These are phyloP conservation scores for Pelargonium australe DNA, from an alignment of 441 rosid genomes.

Conservation along the genomic window DNA sequence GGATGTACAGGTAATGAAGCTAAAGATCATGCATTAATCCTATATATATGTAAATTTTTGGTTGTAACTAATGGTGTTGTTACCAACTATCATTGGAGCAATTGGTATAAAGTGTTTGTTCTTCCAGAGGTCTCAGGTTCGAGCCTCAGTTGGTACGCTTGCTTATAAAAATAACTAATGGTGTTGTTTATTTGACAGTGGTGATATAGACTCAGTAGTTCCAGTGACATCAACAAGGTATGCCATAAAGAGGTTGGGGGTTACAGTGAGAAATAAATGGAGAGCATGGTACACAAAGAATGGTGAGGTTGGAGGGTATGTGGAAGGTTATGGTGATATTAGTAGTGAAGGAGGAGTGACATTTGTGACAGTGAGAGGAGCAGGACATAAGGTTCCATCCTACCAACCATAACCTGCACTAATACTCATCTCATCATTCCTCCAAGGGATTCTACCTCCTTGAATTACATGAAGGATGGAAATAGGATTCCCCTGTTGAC, in stretches of 20 bases:
- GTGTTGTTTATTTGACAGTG: slow-evolving; percentile 13
- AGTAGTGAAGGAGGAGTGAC: slow-evolving; percentile 18
- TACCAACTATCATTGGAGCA: no score
- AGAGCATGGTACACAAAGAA: not conserved
- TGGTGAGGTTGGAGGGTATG: slow-evolving; percentile 26
- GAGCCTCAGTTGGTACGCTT: no score
- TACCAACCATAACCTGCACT: slow-evolving; percentile 36
- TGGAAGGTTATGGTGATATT: slow-evolving; percentile 20
- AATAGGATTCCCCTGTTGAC: no score
- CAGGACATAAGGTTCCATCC: slow-evolving; percentile 37
- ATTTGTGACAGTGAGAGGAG: slow-evolving; percentile 37
- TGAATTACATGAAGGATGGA: no score
- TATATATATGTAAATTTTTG: no score
- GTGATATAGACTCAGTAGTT: slow-evolving; percentile 24
- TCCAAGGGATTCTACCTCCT: slow-evolving; percentile 17
- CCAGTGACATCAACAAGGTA: slow-evolving; percentile 25
- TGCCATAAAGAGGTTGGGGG: slow-evolving; percentile 22
- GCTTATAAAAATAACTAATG: no score
- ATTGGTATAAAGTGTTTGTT: no score
- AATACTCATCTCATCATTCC: slow-evolving; percentile 33
- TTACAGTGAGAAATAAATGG: no score
- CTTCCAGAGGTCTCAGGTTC: no score
- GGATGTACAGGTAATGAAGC: slow-evolving; percentile 24
- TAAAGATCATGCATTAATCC: no score
- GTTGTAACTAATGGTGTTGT: no score